A percentile compares a stretch with the other conserved stretches of the same genome.
These are phyloP conservation scores for Dothistroma pini DNA, from an alignment of 2,329 filamentous ascomycete genomes.

Conservation along the genomic window DNA sequence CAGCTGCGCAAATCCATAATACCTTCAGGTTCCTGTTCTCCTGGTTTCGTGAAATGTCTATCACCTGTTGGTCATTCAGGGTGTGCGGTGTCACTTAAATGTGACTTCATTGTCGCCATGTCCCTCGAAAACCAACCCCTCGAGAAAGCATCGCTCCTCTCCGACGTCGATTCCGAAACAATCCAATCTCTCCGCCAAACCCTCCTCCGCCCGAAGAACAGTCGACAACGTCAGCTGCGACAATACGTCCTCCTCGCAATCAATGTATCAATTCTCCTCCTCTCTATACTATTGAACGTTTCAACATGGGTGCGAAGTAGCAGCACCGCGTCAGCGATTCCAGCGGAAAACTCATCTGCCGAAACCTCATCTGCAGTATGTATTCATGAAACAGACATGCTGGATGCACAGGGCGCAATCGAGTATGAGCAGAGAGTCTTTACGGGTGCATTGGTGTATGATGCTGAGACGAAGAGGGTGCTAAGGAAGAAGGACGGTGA, in stretches of 20 bases:
- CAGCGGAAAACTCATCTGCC: neutral
- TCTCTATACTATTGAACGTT: conserved; percentile 2
- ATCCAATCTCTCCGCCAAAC: neutral
- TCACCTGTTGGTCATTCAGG: too few relatives aligned
- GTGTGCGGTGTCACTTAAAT: too few relatives aligned
- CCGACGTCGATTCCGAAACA: neutral
- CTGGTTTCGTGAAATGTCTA: neutral
- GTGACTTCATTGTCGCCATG: neutral
- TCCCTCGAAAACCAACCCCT: neutral
- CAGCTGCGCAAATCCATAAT: neutral
- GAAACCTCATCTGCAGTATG: neutral
- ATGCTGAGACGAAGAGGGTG: conserved; percentile 7
- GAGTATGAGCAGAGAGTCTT: conserved; percentile 15
- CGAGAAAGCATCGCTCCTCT: neutral
- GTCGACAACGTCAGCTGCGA: neutral
- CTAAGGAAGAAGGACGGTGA: conserved; percentile 11
- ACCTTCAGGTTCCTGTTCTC: neutral
- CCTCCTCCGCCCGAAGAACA: neutral
- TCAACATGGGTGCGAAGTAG: neutral
- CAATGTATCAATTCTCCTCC: neutral
- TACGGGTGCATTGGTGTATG: conserved; percentile 16
- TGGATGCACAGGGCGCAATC: conserved; percentile 13
- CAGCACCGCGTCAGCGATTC: neutral
- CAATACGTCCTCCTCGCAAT: neutral
- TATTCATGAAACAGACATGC: conserved; percentile 13